Conservation (phyloP, 495 filamentous ascomycete genomes). For the Articulospora tetracladia region DNA sequence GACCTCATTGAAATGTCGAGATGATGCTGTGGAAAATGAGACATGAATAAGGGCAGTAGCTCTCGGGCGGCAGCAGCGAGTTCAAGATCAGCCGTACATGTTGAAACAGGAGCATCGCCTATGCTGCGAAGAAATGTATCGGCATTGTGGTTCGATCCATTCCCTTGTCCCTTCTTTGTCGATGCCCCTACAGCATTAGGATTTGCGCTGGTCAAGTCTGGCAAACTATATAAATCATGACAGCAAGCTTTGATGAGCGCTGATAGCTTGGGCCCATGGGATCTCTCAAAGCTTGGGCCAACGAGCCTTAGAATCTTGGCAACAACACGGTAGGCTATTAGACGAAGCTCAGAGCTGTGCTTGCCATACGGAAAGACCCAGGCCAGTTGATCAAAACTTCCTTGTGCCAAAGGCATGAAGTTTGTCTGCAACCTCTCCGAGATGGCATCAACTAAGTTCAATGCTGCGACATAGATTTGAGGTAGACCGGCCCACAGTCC, state of each 20-base stretch:
- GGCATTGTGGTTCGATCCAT: constrained; percentile 37
- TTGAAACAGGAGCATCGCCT: background rate
- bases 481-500: constrained; percentile 67
- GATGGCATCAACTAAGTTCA: constrained; percentile 53
- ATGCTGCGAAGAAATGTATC: constrained; percentile 47
- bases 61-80: constrained; percentile 39
- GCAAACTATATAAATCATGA: constrained; percentile 23
- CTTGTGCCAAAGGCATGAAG: constrained; percentile 49
- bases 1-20: constrained; percentile 61
- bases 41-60: constrained; percentile 60
- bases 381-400: constrained; percentile 60
- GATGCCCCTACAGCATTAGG: constrained; percentile 19
- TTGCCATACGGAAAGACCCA: constrained; percentile 65
- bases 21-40: constrained; percentile 54
- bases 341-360: constrained; percentile 51
- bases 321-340: constrained; percentile 54
- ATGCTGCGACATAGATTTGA: constrained; percentile 63
- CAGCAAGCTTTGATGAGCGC: constrained; percentile 45
- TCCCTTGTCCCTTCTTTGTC: constrained; percentile 30
- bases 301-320: constrained; percentile 51
- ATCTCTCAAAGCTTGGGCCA: constrained; percentile 61
- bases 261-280: constrained; percentile 52
- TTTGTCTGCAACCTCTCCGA: constrained; percentile 48
- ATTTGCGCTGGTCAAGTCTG: background rate
- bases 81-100: background rate